Evolutionary conservation across 73 alveolate genomes (phyloP).

Genomic region (Tetrahymena malaccensis): DNA sequence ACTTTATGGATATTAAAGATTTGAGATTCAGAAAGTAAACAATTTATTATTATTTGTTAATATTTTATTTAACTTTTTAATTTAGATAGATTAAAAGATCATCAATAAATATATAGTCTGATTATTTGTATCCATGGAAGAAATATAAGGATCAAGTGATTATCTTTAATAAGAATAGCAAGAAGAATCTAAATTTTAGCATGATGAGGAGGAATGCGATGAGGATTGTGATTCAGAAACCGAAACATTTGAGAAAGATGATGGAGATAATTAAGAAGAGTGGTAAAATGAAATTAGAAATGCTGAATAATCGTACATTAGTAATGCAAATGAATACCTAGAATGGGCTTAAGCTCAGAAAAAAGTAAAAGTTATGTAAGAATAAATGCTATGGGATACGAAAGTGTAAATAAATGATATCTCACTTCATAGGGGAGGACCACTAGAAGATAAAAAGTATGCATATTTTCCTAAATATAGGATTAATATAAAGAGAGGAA

Average conservation of each 20-base stretch:
- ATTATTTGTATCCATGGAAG: not conserved
- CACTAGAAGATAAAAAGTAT: conserved; percentile 14
- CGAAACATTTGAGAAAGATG: not conserved
- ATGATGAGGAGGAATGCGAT: not conserved
- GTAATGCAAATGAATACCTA: not conserved
- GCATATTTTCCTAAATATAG: conserved; percentile 9
- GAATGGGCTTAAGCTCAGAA: not conserved
- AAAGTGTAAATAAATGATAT: not conserved
- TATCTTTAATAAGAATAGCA: not conserved
- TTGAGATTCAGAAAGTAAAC: not conserved
- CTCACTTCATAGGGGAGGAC: conserved; percentile 27
- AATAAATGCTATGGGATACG: not conserved
- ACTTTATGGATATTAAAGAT: not conserved
- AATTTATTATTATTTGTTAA: too few species aligned
- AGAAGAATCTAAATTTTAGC: not conserved
- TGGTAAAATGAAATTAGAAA: not conserved
- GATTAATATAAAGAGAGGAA: not conserved
- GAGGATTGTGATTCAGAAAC: not conserved
- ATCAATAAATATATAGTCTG: too few species aligned
- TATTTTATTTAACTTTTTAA: too few species aligned
- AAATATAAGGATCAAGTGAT: not conserved
- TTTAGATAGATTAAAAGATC: too few species aligned
- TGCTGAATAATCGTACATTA: not conserved
- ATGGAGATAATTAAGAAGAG: not conserved
- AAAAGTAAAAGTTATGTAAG: not conserved